A percentile compares a stretch with the other conserved stretches of the same genome.
These are phyloP conservation scores for Auricularia sp. DNA, from an alignment of 768 basidiomycete species.

Conservation along the genomic window DNA sequence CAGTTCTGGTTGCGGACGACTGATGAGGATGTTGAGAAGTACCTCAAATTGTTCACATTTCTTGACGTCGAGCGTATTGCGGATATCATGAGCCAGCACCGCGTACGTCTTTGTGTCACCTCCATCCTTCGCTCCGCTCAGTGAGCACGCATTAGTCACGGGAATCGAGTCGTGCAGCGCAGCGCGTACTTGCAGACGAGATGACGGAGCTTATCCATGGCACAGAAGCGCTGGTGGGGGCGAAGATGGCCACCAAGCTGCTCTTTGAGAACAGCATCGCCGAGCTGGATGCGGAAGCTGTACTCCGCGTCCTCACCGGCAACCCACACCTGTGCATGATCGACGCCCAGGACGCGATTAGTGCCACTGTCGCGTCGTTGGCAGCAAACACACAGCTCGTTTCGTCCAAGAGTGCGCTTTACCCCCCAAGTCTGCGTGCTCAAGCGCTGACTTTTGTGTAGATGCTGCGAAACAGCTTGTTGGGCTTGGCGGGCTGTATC, in stretches of 20 bases:
- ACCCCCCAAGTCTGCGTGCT: background rate
- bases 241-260: slow-evolving; percentile 34
- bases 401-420: slow-evolving; percentile 50
- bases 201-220: slow-evolving; percentile 53
- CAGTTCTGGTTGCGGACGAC: slow-evolving; percentile 84
- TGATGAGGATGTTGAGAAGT: slow-evolving; percentile 70
- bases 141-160: slow-evolving; percentile 7
- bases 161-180: slow-evolving; percentile 36
- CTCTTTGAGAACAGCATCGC: slow-evolving; percentile 32
- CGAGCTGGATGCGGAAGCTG: slow-evolving; percentile 40
- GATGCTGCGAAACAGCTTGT: slow-evolving; percentile 58
- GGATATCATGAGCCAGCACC: slow-evolving; percentile 46
- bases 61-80: slow-evolving; percentile 49
- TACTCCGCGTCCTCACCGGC: slow-evolving; percentile 49
- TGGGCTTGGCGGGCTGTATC: slow-evolving; percentile 54
- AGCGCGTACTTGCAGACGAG: slow-evolving; percentile 43
- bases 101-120: slow-evolving; percentile 26
- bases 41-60: slow-evolving; percentile 77
- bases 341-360: slow-evolving; percentile 37
- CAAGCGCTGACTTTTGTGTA: slow-evolving; percentile 16
- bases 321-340: slow-evolving; percentile 50
- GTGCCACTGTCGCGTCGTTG: slow-evolving; percentile 47
- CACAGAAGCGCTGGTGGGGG: slow-evolving; percentile 32
- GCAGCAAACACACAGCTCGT: slow-evolving; percentile 47
- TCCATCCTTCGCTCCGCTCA: slow-evolving; percentile 3